Percentiles rank a stretch among this genome's conserved stretches.
phyloP scores from a whole-genome alignment of 768 basidiomycete genomes.

The Amanita pallidorosea region DNA sequence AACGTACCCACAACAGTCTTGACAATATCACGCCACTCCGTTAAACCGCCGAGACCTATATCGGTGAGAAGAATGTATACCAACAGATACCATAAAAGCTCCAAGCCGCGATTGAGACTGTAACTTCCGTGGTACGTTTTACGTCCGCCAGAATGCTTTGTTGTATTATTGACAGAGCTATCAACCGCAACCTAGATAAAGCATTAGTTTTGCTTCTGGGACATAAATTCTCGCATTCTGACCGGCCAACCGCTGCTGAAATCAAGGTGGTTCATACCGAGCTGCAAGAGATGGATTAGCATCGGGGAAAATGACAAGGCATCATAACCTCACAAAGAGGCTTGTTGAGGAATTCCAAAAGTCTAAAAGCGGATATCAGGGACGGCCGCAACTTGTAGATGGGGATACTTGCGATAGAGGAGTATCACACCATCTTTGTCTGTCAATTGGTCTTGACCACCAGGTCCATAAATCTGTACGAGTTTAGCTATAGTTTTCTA shows the following conservation, averaged over 20 bases:
- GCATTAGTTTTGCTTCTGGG: not conserved
- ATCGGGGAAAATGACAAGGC: not conserved
- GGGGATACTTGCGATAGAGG: conserved; percentile 33
- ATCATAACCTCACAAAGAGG: conserved; percentile 23
- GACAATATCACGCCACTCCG: too few relatives aligned
- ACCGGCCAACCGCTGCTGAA: conserved; percentile 44
- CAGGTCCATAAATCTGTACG: conserved; percentile 26
- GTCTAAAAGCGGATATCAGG: conserved; percentile 18
- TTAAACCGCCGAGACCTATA: too few relatives aligned
- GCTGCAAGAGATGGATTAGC: conserved; percentile 10
- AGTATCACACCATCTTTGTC: conserved; percentile 36
- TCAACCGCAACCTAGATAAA: not conserved
- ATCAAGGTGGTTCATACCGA: conserved; percentile 36
- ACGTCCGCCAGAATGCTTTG: too few relatives aligned
- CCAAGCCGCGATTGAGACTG: too few relatives aligned
- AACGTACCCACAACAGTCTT: too few relatives aligned
- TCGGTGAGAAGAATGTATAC: too few relatives aligned
- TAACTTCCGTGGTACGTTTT: too few relatives aligned
- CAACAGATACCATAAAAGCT: too few relatives aligned
- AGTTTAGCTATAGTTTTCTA: too few relatives aligned
- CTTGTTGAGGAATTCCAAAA: conserved; percentile 38
- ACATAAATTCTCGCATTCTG: conserved; percentile 8
- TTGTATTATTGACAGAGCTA: not conserved
- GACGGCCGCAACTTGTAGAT: not conserved
- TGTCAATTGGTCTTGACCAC: conserved; percentile 38